phyloP scores from a whole-genome alignment of 176 grass and related monocot genomes.

The Echinochloa phyllopogon region DNA sequence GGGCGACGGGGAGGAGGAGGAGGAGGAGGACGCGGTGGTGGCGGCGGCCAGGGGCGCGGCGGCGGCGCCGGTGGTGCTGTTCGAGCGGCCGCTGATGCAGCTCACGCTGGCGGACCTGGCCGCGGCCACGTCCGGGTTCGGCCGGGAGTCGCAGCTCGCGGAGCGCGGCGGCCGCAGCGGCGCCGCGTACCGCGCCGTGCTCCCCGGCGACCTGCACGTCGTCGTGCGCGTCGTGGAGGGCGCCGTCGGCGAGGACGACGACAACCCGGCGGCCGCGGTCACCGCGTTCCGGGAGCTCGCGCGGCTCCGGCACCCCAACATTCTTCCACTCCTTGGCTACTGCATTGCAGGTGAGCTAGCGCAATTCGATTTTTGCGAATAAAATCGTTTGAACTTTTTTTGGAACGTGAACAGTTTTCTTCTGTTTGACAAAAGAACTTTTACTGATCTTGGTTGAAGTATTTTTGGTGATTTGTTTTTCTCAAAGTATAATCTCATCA shows the following conservation, averaged over 20 bases:
- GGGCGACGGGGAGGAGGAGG: background rate
- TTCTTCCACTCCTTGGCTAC: conserved; percentile 86
- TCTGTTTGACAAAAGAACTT: background rate
- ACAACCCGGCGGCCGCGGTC: conserved; percentile 33
- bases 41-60: conserved; percentile 48
- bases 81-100: conserved; percentile 84
- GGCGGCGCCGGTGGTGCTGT: conserved; percentile 78
- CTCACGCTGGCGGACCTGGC: conserved; percentile 77
- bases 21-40: conserved; percentile 9
- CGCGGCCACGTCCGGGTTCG: conserved; percentile 76
- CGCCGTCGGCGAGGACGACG: conserved; percentile 42
- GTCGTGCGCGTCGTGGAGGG: conserved; percentile 78
- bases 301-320: conserved; percentile 82
- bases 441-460: no score
- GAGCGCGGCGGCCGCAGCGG: conserved; percentile 74
- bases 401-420: background rate
- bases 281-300: conserved; percentile 66
- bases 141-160: conserved; percentile 86
- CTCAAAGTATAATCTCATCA: background rate
- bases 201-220: conserved; percentile 75
- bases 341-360: conserved; percentile 70
- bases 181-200: conserved; percentile 82
- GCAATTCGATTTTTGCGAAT: background rate
- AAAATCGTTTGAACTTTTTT: background rate
- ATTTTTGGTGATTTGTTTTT: background rate